Evolutionary conservation across 2,329 filamentous ascomycete genomes (phyloP), one percentile per base, ranked within the genome.

Genomic region (Didymella lethalis): DNA sequence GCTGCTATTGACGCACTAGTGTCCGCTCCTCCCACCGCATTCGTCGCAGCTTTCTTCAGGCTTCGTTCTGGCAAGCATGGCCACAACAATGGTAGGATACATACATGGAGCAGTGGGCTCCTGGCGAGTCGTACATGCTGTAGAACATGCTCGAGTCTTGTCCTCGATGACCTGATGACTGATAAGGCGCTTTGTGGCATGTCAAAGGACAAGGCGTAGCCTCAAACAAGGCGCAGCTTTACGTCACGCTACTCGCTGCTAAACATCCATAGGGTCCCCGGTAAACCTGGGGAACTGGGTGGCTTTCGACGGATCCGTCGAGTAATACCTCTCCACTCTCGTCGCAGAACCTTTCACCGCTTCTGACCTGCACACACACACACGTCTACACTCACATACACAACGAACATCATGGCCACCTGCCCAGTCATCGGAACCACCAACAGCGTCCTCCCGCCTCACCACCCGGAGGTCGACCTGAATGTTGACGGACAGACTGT

Each of bases 351-450:
- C 38, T 58, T 48, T 20, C 32, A 54, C 44, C 45, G 23, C 50
- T 26, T 7, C 6, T 4, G 16, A 36, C 45, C 14, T 18, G 11
- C 25, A 29, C 36, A 14, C 23, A 45, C 4, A 43, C 40, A 40
- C 25, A 45, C 34, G 38, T n/a, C 18, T 7, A 32, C 34, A 40
- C 7, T 10, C 18, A n/a, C 36, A n/a, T 40, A 36, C 32, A 36
- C 40, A 28, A 34, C 48, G 54, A 5, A 48, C 16, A 40, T 16
- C 40, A 70, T 70, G 70, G 54, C 69, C 28, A 58, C 56, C 46
- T 76, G 74, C 64, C 75, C 75, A 59, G 72, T 80, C 18, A 75
- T 80, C 51, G 78, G 78, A 62, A 79, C 77, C 1, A 79, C 78
- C 14, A 79, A 77, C 65, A 73, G 75, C 54, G 77, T 79, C 29